Evolutionary conservation across 176 grass and related monocot species (phyloP).

Genomic region (Eremochloa ophiuroides): DNA sequence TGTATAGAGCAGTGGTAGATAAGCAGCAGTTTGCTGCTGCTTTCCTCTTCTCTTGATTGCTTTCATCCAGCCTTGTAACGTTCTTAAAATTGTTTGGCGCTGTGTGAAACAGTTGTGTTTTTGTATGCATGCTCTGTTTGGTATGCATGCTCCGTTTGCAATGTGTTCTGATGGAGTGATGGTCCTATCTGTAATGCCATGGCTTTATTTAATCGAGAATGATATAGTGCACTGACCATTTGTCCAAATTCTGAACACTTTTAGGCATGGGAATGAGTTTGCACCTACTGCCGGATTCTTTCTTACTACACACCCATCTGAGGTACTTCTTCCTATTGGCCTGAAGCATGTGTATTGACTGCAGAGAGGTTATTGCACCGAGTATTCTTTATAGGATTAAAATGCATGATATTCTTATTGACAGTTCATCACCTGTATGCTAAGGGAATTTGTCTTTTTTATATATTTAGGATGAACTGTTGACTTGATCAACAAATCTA

Average conservation of each 20-base stretch:
- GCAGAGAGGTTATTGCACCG: background rate
- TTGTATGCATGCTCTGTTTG: background rate
- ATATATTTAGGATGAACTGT: background rate
- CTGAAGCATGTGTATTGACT: background rate
- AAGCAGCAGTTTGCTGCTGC: background rate
- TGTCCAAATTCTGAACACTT: background rate
- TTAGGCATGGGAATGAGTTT: slow-evolving; percentile 70
- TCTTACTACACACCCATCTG: slow-evolving; percentile 46
- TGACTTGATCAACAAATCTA: background rate
- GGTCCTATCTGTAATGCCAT: background rate
- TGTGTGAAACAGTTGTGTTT: background rate
- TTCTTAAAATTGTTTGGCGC: background rate
- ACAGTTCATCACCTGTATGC: background rate
- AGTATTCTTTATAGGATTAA: background rate
- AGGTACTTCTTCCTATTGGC: slow-evolving; percentile 37
- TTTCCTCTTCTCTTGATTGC: background rate
- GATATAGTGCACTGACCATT: background rate
- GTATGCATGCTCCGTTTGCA: background rate
- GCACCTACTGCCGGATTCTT: slow-evolving; percentile 70
- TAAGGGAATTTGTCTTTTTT: background rate
- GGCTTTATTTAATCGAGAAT: background rate
- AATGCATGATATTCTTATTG: background rate
- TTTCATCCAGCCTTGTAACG: background rate
- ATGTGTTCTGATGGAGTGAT: background rate
- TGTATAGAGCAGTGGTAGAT: background rate